Conservation (phyloP, 805 yeast species). For the Cyberlindnera euphorbiae region DNA sequence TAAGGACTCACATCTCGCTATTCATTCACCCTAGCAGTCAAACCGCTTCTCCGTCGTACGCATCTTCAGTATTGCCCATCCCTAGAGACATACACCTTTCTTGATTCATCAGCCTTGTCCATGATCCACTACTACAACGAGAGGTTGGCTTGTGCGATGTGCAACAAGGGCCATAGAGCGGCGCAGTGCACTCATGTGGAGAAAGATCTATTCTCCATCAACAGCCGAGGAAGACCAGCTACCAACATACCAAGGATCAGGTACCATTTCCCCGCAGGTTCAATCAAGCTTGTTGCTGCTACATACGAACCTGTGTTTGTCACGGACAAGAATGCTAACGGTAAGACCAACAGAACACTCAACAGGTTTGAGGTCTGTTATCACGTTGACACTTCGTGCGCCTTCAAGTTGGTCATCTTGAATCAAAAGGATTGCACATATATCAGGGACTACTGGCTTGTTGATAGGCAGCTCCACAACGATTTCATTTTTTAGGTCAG, state of each 20-base stretch:
- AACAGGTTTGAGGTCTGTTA: conserved; percentile 6
- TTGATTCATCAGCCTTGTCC: neutral
- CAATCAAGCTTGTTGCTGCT: conserved; percentile 4
- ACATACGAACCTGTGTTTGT: conserved; percentile 13
- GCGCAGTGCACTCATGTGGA: conserved; percentile 78
- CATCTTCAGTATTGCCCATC: too few species aligned
- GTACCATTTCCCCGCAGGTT: conserved; percentile 12
- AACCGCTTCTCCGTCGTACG: too few species aligned
- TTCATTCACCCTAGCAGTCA: too few species aligned
- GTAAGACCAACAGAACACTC: neutral
- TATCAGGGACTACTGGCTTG: too few species aligned
- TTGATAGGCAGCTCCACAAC: too few species aligned
- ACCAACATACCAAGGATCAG: conserved; percentile 26
- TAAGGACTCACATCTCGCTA: too few species aligned
- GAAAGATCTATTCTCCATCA: conserved; percentile 77
- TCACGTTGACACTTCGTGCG: conserved; percentile 15
- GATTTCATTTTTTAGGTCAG: too few species aligned
- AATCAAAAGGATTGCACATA: too few species aligned
- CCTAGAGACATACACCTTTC: too few species aligned
- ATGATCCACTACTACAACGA: conserved; percentile 80
- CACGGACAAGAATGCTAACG: too few species aligned
- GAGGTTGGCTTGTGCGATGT: conserved; percentile 79
- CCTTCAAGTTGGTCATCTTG: neutral
- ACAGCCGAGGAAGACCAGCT: conserved; percentile 85
- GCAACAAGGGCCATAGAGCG: conserved; percentile 91